phyloP scores from a whole-genome alignment of 2,329 filamentous ascomycete genomes.

The Scytalidium lignicola region DNA sequence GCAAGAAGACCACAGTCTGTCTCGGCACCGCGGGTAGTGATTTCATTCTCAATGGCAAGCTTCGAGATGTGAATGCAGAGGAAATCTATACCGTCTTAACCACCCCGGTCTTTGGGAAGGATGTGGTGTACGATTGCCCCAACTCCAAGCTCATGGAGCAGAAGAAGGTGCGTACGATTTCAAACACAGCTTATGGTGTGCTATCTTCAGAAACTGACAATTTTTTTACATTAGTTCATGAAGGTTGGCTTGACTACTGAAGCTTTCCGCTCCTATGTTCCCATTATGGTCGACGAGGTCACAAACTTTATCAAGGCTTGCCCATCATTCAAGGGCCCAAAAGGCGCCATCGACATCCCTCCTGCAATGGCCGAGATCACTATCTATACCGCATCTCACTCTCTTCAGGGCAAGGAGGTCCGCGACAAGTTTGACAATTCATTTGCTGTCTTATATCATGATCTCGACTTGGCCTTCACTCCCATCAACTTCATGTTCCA shows the following conservation, averaged over 20 bases:
- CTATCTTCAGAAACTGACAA: slow-evolving; percentile 12
- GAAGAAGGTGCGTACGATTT: slow-evolving; percentile 64
- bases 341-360: slow-evolving; percentile 66
- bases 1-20: slow-evolving; percentile 84
- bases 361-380: slow-evolving; percentile 80
- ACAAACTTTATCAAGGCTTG: slow-evolving; percentile 66
- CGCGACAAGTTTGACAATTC: slow-evolving; percentile 74
- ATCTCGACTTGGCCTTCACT: slow-evolving; percentile 85
- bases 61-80: slow-evolving; percentile 84
- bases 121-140: slow-evolving; percentile 87
- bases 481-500: slow-evolving; percentile 87
- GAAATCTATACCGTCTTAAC: slow-evolving; percentile 81
- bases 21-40: slow-evolving; percentile 80
- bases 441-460: slow-evolving; percentile 79
- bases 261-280: slow-evolving; percentile 70
- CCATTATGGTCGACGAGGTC: slow-evolving; percentile 71
- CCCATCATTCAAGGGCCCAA: slow-evolving; percentile 60
- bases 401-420: slow-evolving; percentile 79
- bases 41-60: slow-evolving; percentile 86
- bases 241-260: slow-evolving; percentile 74
- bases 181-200: background rate
- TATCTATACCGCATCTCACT: slow-evolving; percentile 83
- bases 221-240: slow-evolving; percentile 58
- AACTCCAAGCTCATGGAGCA: slow-evolving; percentile 94
- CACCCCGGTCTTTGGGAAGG: slow-evolving; percentile 69